A percentile compares a stretch with the other conserved stretches of the same genome.
Conservation (phyloP, 1,139 yeast genomes). For the Geotrichum siamense region DNA sequence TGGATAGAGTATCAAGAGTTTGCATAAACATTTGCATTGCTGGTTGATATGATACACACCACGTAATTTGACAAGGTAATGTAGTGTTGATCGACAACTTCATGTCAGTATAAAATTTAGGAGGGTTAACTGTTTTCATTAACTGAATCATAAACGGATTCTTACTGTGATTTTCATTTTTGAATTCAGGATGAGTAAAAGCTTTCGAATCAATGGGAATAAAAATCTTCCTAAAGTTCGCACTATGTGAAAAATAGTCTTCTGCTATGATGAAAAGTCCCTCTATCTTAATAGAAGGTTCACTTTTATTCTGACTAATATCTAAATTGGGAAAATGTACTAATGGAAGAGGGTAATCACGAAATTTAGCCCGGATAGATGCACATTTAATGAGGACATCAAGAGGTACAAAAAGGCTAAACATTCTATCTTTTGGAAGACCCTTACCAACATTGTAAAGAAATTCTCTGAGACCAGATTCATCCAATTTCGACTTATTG, state of each 20-base stretch:
- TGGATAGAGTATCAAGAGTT: constrained; percentile 75
- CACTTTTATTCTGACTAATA: constrained; percentile 32
- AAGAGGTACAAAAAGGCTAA: constrained; percentile 63
- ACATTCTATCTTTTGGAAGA: constrained; percentile 60
- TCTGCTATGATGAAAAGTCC: constrained; percentile 54
- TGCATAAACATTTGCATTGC: constrained; percentile 76
- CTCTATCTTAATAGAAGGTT: constrained; percentile 32
- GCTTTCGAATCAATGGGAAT: constrained; percentile 55
- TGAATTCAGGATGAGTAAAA: constrained; percentile 27
- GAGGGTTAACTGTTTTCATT: constrained; percentile 68
- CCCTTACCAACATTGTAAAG: constrained; percentile 74
- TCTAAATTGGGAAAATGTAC: constrained; percentile 39
- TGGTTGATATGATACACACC: constrained; percentile 83
- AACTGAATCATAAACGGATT: constrained; percentile 34
- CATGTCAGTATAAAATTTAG: constrained; percentile 63
- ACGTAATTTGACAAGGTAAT: constrained; percentile 60
- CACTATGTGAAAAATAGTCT: constrained; percentile 39
- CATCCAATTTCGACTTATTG: constrained; percentile 48
- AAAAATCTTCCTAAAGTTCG: constrained; percentile 52
- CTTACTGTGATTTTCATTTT: constrained; percentile 30
- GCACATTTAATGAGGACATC: constrained; percentile 43
- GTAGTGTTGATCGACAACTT: constrained; percentile 50
- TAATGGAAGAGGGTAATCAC: constrained; percentile 64
- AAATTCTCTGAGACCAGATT: constrained; percentile 50
- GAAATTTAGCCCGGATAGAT: constrained; percentile 48